Evolutionary conservation across 108 stramenopile genomes (phyloP).

Genomic region (Cyclotella kingstonii): DNA sequence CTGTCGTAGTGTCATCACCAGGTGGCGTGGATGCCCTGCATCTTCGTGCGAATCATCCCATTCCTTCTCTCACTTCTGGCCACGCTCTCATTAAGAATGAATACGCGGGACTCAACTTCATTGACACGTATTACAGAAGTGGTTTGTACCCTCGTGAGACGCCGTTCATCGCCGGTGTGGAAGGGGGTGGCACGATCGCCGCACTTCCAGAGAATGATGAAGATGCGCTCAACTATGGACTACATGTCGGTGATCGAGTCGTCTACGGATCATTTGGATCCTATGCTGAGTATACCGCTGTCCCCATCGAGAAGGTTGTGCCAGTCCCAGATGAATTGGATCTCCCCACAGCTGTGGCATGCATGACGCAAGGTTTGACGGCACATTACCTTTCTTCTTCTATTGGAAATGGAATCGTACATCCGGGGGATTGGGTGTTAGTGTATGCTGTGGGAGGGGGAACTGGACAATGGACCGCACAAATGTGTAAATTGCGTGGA

Average conservation of each 20-base stretch:
- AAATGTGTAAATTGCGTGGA: constrained; percentile 83
- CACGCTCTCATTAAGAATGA: constrained; percentile 72
- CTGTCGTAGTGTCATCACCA: constrained; percentile 15
- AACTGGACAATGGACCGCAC: constrained; percentile 84
- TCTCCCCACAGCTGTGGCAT: constrained; percentile 61
- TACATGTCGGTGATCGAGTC: constrained; percentile 69
- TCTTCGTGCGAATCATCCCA: constrained; percentile 46
- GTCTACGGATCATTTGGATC: constrained; percentile 68
- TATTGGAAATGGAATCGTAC: constrained; percentile 67
- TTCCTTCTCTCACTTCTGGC: constrained; percentile 43
- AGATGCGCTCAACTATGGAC: constrained; percentile 37
- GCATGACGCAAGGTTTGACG: constrained; percentile 81
- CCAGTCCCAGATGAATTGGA: constrained; percentile 57
- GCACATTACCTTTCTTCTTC: constrained; percentile 78
- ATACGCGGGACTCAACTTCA: constrained; percentile 84
- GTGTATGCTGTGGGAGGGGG: constrained; percentile 83
- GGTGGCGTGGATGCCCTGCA: constrained; percentile 24
- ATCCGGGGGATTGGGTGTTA: constrained; percentile 73
- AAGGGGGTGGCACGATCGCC: constrained; percentile 76
- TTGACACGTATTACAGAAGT: constrained; percentile 79
- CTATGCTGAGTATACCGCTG: constrained; percentile 77
- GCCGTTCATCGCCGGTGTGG: constrained; percentile 80
- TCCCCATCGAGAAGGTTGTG: constrained; percentile 57
- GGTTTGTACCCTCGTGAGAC: constrained; percentile 72
- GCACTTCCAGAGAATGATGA: constrained; percentile 51